phyloP scores from a whole-genome alignment of 176 grass and related monocot species.

The Carex littledalei region DNA sequence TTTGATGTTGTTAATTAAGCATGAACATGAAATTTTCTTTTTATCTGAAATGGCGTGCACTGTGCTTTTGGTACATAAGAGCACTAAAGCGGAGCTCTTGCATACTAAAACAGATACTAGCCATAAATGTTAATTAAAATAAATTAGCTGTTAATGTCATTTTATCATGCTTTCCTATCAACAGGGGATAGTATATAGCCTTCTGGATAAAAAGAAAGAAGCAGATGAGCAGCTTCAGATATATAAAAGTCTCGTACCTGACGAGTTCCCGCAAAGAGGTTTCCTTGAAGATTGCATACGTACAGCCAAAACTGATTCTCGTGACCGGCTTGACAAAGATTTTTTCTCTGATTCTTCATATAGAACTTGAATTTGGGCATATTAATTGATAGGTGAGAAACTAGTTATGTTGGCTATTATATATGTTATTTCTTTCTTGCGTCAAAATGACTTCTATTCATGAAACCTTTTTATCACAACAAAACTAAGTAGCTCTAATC shows the following conservation, averaged over 20 bases:
- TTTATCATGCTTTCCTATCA: conserved; percentile 6
- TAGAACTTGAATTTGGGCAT: conserved; percentile 32
- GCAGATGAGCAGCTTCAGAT: conserved; percentile 57
- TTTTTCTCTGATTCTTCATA: conserved; percentile 37
- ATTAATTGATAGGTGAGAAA: background rate
- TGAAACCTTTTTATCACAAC: background rate
- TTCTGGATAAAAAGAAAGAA: conserved; percentile 68
- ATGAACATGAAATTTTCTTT: background rate
- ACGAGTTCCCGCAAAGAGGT: conserved; percentile 81
- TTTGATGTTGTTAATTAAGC: background rate
- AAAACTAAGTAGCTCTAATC: background rate
- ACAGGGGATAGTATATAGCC: conserved; percentile 74
- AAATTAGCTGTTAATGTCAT: background rate
- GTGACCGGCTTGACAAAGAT: conserved; percentile 40
- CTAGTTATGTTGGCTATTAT: background rate
- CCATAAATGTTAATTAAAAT: background rate
- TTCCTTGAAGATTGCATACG: conserved; percentile 75
- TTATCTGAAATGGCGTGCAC: background rate
- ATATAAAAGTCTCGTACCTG: conserved; percentile 73
- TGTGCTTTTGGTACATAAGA: background rate
- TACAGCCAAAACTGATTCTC: conserved; percentile 48
- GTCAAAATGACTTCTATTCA: background rate
- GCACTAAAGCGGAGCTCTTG: background rate
- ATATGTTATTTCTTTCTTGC: background rate
- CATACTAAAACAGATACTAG: no score